Evolutionary conservation across 176 grass and related monocot species (phyloP), one percentile per base, ranked within the genome.

Genomic region (Stipa capillata): DNA sequence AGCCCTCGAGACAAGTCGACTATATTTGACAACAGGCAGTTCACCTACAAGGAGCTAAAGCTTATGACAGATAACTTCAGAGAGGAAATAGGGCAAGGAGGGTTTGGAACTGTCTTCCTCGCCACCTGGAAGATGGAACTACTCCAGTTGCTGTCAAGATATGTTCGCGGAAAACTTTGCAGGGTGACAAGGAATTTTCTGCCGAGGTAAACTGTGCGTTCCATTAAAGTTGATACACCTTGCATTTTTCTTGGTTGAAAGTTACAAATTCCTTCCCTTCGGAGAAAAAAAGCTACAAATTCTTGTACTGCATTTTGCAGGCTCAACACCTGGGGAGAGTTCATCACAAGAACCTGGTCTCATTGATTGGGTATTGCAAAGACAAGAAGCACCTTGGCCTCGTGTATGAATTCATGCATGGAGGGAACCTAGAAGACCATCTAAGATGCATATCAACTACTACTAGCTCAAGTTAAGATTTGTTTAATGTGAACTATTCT

Each of bases 341-440:
- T 82, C 91, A 91, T 70, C 91, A 91, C 48, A 88, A 64, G 32
- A 87, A 88, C 24, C 51, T 94, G 13, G 91, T 94, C 44, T 94
- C 88, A 1, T 62, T 90, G 77, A 69, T 90, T n/a, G n/a, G n/a
- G n/a, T n/a, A n/a, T n/a, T n/a, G n/a, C n/a, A 87, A 84, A 66
- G 91, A 91, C 53, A 72, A 81, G 36, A 77, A 83, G 20, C 74
- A 79, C 58, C 13, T 83, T 17, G 83, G 44, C 33, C 83, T 90
- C 53, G 83, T 90, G 1, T 90, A 86, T 62, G 88, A 86, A 37
- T 86, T 68, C 13, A 83, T 90, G 83, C 18, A 76, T 7, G 77
- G 79, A 48, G 88, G 88, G 29, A 61, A 47, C 11, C 81, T 88
- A 11, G 33, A 79, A 20, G 41, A 78, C 9, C 72, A 49, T 87